Evolutionary conservation across 805 yeast genomes (phyloP).

Genomic region (Candida insectorum): DNA sequence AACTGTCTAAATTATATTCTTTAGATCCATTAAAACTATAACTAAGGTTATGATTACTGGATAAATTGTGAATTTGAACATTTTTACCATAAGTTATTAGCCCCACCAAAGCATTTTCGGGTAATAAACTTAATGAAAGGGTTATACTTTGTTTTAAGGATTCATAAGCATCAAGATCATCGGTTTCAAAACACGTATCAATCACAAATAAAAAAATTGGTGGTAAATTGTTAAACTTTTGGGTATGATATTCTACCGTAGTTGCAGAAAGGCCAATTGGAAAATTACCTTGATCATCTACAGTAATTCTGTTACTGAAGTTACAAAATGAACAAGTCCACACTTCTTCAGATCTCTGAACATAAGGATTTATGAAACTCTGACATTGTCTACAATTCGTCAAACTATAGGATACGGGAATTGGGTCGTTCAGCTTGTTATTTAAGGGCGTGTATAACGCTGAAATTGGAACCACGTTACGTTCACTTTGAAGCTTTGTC

Average conservation of each 20-base stretch:
- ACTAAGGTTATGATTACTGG: slow-evolving; percentile 1
- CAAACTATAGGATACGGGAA: slow-evolving; percentile 46
- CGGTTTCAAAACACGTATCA: slow-evolving; percentile 66
- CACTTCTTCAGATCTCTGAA: slow-evolving; percentile 65
- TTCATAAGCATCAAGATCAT: slow-evolving; percentile 71
- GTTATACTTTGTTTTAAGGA: slow-evolving; percentile 80
- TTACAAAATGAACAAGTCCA: slow-evolving; percentile 89
- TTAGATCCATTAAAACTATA: slow-evolving; percentile 87
- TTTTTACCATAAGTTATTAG: slow-evolving; percentile 86
- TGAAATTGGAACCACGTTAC: slow-evolving; percentile 92
- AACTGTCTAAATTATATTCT: slow-evolving; percentile 72
- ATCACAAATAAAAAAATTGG: slow-evolving; percentile 84
- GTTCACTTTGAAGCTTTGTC: slow-evolving; percentile 82
- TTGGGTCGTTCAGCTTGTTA: slow-evolving; percentile 67
- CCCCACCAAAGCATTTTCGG: slow-evolving; percentile 87
- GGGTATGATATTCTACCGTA: slow-evolving; percentile 81
- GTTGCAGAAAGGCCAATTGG: slow-evolving; percentile 77
- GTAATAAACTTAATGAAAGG: slow-evolving; percentile 72
- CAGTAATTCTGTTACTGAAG: slow-evolving; percentile 61
- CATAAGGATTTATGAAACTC: slow-evolving; percentile 81
- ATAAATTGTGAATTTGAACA: slow-evolving; percentile 76
- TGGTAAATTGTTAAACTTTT: slow-evolving; percentile 77
- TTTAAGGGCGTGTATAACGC: slow-evolving; percentile 93
- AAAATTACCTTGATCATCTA: slow-evolving; percentile 26
- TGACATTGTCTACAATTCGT: slow-evolving; percentile 54